These are phyloP conservation scores for Aspergillus spinulosporus DNA, from an alignment of 2,329 filamentous ascomycete genomes.

Conservation along the genomic window DNA sequence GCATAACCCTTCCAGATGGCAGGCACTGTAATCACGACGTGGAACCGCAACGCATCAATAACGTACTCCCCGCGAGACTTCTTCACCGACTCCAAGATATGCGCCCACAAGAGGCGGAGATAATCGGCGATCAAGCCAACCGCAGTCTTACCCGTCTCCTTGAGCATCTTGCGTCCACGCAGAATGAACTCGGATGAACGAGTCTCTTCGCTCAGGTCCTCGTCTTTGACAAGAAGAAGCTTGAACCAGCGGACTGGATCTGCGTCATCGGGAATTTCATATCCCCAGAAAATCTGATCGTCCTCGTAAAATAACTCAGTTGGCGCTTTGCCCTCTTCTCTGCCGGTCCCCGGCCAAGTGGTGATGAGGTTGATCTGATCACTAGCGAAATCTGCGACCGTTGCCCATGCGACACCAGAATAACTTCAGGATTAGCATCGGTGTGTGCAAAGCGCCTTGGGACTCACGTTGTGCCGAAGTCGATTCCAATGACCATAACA, in stretches of 20 bases:
- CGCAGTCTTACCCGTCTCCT: conserved; percentile 2
- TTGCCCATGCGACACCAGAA: conserved; percentile 11
- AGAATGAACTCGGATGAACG: conserved; percentile 5
- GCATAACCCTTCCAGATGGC: conserved; percentile 16
- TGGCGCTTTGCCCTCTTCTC: conserved; percentile 13
- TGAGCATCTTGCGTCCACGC: conserved; percentile 8
- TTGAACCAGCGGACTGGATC: conserved; percentile 13
- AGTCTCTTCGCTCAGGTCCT: conserved; percentile 1
- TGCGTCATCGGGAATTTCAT: conserved; percentile 7
- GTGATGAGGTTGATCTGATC: conserved; percentile 15
- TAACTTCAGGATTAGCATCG: background rate
- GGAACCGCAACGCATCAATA: conserved; percentile 8
- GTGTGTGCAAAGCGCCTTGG: background rate
- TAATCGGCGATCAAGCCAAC: conserved; percentile 10
- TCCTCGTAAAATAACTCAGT: conserved; percentile 14
- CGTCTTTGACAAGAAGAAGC: conserved; percentile 7
- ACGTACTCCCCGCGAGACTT: conserved; percentile 5
- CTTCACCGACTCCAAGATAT: conserved; percentile 6
- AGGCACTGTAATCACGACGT: conserved; percentile 14
- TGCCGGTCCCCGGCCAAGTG: conserved; percentile 7
- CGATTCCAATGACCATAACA: conserved; percentile 8
- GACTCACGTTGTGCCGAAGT: conserved; percentile 12
- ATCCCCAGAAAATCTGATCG: conserved; percentile 8
- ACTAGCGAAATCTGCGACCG: conserved; percentile 3
- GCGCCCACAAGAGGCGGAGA: conserved; percentile 3